Conservation (phyloP, 805 yeast genomes). For the Candida anglica region DNA sequence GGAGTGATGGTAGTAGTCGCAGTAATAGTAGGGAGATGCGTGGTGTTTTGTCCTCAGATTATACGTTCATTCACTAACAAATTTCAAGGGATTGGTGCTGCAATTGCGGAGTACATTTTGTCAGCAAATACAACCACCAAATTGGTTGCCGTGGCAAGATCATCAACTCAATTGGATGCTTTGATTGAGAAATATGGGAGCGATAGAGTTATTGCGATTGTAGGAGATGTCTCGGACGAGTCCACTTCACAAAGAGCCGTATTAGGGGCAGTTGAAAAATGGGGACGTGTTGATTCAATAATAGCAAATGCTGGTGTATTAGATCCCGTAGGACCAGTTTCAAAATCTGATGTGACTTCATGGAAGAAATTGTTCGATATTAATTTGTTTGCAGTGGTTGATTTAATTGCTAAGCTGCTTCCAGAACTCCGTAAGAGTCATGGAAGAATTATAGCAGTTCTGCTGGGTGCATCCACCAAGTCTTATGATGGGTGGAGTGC, state of each 20-base stretch:
- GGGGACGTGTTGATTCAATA: slow-evolving; percentile 59
- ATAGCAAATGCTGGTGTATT: slow-evolving; percentile 81
- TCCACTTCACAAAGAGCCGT: slow-evolving; percentile 36
- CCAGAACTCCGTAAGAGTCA: slow-evolving; percentile 53
- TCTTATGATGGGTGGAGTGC: slow-evolving; percentile 79
- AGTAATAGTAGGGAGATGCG: too few species aligned
- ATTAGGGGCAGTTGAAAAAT: slow-evolving; percentile 39
- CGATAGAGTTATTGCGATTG: slow-evolving; percentile 46
- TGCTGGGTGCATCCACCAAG: slow-evolving; percentile 80
- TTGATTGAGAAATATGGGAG: slow-evolving; percentile 43
- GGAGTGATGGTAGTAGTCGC: too few species aligned
- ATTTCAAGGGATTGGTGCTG: slow-evolving; percentile 69
- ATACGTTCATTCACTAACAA: neutral
- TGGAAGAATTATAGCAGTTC: slow-evolving; percentile 74
- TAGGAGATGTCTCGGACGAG: slow-evolving; percentile 58
- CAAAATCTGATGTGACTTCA: slow-evolving; percentile 44
- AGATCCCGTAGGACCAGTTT: slow-evolving; percentile 65
- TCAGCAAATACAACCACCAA: slow-evolving; percentile 25
- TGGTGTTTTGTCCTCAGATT: too few species aligned
- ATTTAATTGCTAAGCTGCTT: slow-evolving; percentile 49
- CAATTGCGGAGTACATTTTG: slow-evolving; percentile 56
- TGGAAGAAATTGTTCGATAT: slow-evolving; percentile 71
- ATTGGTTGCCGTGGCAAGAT: slow-evolving; percentile 73
- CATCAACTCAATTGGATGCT: slow-evolving; percentile 42
- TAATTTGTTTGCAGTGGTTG: slow-evolving; percentile 73